phyloP scores from a whole-genome alignment of 148 eudicot species.

The Camellia japonica region DNA sequence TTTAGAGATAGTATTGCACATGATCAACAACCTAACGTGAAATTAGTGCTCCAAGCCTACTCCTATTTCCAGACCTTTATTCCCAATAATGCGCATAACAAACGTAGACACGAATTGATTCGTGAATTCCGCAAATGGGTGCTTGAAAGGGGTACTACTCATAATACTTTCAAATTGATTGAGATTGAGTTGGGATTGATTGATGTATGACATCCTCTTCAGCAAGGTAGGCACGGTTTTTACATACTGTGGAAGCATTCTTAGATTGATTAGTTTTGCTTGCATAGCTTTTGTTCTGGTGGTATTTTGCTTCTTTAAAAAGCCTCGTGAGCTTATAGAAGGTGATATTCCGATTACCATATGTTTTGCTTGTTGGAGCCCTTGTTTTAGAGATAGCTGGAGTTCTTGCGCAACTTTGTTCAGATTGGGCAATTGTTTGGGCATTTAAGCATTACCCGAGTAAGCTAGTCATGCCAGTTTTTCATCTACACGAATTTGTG shows the following conservation, averaged over 20 bases:
- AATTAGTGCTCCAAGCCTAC: background rate
- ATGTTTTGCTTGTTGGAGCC: slow-evolving; percentile 6
- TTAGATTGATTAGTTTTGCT: slow-evolving; percentile 1
- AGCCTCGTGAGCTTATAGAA: background rate
- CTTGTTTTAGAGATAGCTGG: slow-evolving; percentile 1
- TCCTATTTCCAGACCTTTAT: background rate
- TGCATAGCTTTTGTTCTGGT: slow-evolving; percentile 6
- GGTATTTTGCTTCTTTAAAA: background rate
- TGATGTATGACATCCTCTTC: slow-evolving; percentile 8
- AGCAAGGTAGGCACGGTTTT: slow-evolving; percentile 9
- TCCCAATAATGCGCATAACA: background rate
- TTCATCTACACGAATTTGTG: background rate
- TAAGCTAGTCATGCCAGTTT: background rate
- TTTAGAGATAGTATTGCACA: too few species aligned
- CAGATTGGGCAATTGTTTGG: slow-evolving; percentile 17
- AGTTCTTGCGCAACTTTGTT: slow-evolving; percentile 7
- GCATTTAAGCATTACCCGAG: background rate
- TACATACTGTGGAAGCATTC: background rate
- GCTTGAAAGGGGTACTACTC: too few species aligned
- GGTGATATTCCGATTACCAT: background rate
- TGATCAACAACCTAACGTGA: background rate
- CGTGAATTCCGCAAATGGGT: background rate
- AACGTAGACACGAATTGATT: background rate
- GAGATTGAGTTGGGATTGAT: slow-evolving; percentile 19
- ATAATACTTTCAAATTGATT: background rate